Percentiles rank a stretch among this genome's conserved stretches.
Conservation (phyloP, 345 rosid genomes). For the Microthlaspi erraticum region DNA sequence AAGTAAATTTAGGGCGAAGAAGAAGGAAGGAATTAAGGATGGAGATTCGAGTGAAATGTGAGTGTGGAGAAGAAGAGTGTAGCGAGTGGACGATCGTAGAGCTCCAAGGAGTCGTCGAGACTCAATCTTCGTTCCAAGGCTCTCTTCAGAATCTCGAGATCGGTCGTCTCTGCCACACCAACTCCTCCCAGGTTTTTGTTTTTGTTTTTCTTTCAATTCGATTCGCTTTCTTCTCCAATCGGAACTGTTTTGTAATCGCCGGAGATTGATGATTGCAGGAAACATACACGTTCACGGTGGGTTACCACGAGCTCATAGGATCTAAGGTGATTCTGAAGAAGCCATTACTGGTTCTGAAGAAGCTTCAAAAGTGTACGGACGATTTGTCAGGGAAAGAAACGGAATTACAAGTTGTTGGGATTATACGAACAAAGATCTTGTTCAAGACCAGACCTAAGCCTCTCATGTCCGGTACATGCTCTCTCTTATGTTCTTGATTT, state of each 20-base stretch:
- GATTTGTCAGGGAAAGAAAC: slow-evolving; percentile 38
- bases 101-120: slow-evolving; percentile 81
- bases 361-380: slow-evolving; percentile 53
- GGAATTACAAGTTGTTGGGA: slow-evolving; percentile 71
- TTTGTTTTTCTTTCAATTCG: neutral
- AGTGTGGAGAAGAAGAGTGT: slow-evolving; percentile 71
- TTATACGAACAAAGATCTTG: slow-evolving; percentile 74
- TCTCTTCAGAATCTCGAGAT: slow-evolving; percentile 75
- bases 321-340: slow-evolving; percentile 64
- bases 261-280: slow-evolving; percentile 51
- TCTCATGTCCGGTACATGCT: slow-evolving; percentile 66
- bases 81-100: slow-evolving; percentile 93
- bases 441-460: slow-evolving; percentile 87
- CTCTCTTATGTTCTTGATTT: slow-evolving; percentile 11
- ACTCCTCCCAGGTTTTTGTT: slow-evolving; percentile 67
- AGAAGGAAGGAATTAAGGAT: slow-evolving; percentile 40
- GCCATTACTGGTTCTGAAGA: slow-evolving; percentile 77
- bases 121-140: slow-evolving; percentile 61
- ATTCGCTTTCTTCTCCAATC: neutral
- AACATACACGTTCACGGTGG: slow-evolving; percentile 76
- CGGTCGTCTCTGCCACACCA: slow-evolving; percentile 75
- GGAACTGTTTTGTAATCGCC: neutral
- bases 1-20: neutral
- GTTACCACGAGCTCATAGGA: slow-evolving; percentile 77
- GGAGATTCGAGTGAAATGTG: slow-evolving; percentile 87